Base-by-base conservation (phyloP, 257 asterid species). In the Nemophila menziesii region DNA sequence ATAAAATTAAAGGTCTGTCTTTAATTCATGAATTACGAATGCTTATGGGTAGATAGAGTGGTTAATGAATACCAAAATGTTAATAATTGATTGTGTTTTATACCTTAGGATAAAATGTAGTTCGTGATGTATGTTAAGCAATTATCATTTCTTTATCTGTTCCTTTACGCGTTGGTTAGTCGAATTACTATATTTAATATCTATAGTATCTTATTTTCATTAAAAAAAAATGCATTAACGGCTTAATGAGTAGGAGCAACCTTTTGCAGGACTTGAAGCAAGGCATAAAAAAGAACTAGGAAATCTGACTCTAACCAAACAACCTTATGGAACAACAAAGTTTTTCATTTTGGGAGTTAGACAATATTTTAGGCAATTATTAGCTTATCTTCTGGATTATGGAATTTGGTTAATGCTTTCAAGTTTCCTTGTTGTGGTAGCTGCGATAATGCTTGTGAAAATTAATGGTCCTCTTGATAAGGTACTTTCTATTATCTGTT, bases 391-490 rank as follows among this genome's bases (percentile, higher is more conserved):
- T 59, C 60, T 84, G 63, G 73, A 83, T 8, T 86, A 80, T 52
- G 65, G 67, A 34, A 51, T 63, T 58, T 77, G 71, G 79, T 44
- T 80, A 50, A 41, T 72, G 68, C 57, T 63, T 58, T 47, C 70
- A 50, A 47, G 75, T 60, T 15, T 50, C 21, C 17, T 64, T 38
- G 17, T 58, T 39, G 67, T 57, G 27, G 55, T 68, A 8, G 46
- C 55, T 46, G 64, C 66, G 16, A 33, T 61, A 51, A 46, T 72
- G 22, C 72, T 80, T 19, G 58, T 72, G 56, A 63, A 63, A 40
- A 54, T 72, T 48, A 62, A 77, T 43, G 92, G 86, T 27, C 83
- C 90, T 60, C 90, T 72, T 61, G 93, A 56, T 39, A 84, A 80
- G 93, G 95, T 84, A 64, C 49, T 22, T 33, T 38, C 1, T 33